Conservation (phyloP, 2,329 filamentous ascomycete species). For the Meredithiella fracta region DNA sequence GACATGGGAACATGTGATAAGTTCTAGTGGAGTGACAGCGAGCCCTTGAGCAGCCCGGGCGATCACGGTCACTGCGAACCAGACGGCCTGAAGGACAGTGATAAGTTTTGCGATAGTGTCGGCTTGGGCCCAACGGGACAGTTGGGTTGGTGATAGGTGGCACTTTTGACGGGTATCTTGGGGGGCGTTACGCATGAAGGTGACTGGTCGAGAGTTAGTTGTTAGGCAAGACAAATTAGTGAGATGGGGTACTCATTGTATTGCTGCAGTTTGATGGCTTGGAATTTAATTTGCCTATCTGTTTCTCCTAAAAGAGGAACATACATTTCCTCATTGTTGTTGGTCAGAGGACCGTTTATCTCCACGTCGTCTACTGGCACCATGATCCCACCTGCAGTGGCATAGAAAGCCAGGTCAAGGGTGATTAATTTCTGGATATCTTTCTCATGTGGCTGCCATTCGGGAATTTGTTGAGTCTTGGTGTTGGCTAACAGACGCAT, state of each 20-base stretch:
- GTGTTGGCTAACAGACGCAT: background rate
- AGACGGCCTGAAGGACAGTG: constrained; percentile 23
- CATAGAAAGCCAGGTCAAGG: background rate
- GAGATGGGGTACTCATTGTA: background rate
- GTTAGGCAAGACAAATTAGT: background rate
- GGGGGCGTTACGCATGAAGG: background rate
- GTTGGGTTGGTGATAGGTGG: constrained; percentile 16
- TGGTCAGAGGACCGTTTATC: background rate
- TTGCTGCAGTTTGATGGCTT: constrained; percentile 3
- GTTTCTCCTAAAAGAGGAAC: background rate
- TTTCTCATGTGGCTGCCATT: background rate
- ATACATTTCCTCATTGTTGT: background rate
- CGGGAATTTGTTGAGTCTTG: background rate
- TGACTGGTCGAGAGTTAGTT: background rate
- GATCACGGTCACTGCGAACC: constrained; percentile 23
- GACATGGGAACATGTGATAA: background rate
- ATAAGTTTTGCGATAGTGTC: constrained; percentile 22
- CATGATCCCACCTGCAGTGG: background rate
- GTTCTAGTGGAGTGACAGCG: constrained; percentile 17
- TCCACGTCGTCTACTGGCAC: background rate
- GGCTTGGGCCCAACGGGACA: constrained; percentile 23
- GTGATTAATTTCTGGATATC: background rate
- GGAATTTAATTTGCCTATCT: background rate
- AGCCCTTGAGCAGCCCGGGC: constrained; percentile 17
- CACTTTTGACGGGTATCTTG: background rate